Conservation (phyloP, 2,329 filamentous ascomycete genomes). For the Graphiopsis chlorocephala region DNA sequence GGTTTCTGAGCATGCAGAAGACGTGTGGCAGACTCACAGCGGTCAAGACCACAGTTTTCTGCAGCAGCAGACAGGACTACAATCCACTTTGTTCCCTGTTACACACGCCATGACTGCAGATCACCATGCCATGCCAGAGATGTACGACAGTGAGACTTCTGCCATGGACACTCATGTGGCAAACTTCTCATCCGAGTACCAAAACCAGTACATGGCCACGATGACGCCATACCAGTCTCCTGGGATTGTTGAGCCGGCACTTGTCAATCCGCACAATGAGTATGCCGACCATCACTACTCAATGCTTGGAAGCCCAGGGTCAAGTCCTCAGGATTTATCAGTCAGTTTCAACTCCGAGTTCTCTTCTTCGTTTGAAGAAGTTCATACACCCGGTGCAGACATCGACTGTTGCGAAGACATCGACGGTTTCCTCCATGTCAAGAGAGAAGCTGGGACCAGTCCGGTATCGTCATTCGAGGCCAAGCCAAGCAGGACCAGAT, state of each 20-base stretch:
- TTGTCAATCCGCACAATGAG: constrained; percentile 25
- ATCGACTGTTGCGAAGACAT: constrained; percentile 25
- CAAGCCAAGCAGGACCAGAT: not conserved
- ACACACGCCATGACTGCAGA: not conserved
- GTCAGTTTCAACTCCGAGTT: constrained; percentile 4
- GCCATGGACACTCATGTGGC: not conserved
- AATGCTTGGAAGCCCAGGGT: constrained; percentile 15
- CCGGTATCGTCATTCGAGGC: not conserved
- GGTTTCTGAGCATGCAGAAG: not conserved
- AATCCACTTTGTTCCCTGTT: constrained; percentile 7
- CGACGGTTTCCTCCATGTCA: constrained; percentile 24
- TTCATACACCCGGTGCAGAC: constrained; percentile 9
- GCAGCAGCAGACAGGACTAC: constrained; percentile 1
- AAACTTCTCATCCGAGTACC: not conserved
- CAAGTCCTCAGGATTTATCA: constrained; percentile 8
- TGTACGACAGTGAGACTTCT: not conserved
- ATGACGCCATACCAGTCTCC: not conserved
- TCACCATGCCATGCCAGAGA: not conserved
- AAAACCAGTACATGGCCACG: not conserved
- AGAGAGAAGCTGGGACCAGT: constrained; percentile 17
- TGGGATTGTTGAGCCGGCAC: constrained; percentile 26
- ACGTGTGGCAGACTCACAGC: not conserved
- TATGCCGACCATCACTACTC: constrained; percentile 21
- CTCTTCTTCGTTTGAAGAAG: not conserved
- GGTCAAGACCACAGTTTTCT: not conserved